Evolutionary conservation across 2,329 filamentous ascomycete species (phyloP), one percentile per base, ranked within the genome.

Genomic region (Diplodia seriata): DNA sequence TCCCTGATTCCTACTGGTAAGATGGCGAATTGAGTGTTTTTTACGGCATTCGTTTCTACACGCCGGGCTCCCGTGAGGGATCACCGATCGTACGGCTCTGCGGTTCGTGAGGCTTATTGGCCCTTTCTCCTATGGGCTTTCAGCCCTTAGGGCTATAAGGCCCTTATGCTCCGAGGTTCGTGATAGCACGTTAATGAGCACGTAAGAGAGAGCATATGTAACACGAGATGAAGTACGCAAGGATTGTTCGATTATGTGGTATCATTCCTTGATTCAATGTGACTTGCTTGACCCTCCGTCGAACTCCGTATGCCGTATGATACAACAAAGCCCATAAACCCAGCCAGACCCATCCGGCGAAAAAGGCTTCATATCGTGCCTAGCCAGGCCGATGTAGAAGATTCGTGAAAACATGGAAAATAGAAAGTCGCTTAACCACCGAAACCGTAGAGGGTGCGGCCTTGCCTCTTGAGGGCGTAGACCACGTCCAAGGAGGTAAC

Each of bases 371-470:
- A 56, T 56, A 66, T 57, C 51, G 54, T 12, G 54, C 64, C 64
- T 55, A 55, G 23, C 51, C 64, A 66, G 64, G 64, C 64, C 64
- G 64, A 65, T 57, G 64, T 66, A 66, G 64, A 66, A 66, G 62
- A 66, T 57, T 66, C 64, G 64, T 66, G 64, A 66, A 66, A 66
- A 65, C 64, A 66, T 66, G 64, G 53, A 66, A 50, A 59, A 20
- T 31, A 50, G 57, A 23, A 18, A 59, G n/a, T 36, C 29, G 77
- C 76, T 89, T 91, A 94, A 87, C 91, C 91, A 87, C 91, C 91
- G 87, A 94, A 94, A 85, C 91, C 91, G 86, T 94, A 94, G 73
- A 94, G 90, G 79, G 91, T 81, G 71, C 90, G 85, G 77, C 87
- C 87, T 81, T 89, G 87, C 77, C 87, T 83, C 85, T 89, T 87